Evolutionary conservation across 1,284 basidiomycete genomes (phyloP), one percentile per base, ranked within the genome.

Genomic region (Limonomyces culmigenus): DNA sequence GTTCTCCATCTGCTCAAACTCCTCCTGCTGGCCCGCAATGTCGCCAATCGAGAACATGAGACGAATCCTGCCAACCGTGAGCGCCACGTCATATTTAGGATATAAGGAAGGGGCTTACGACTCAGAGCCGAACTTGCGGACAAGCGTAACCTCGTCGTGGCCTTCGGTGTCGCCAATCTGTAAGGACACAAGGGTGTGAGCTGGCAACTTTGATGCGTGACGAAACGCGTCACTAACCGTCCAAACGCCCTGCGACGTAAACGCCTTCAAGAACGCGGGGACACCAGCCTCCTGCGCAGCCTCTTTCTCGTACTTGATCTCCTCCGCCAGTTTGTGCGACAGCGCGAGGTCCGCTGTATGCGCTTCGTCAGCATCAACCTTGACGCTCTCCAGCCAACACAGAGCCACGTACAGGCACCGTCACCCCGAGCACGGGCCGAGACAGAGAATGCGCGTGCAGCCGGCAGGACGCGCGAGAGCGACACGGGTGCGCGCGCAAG

Each of bases 61-160:
- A 15, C 77, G 77, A 50, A 89, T 69, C 44, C 81, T 85, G 33
- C 18, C 36, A 19, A 25, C n/a, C 8, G 23, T 8, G n/a, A n/a
- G n/a, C 23, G 23, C 8, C 23, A 8, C n/a, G n/a, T 27, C 23
- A 27, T n/a, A n/a, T n/a, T n/a, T n/a, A n/a, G n/a, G n/a, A n/a
- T n/a, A 21, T 23, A 40, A 13, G 32, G 25, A 18, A 34, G 40
- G 30, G n/a, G 65, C 79, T 40, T 47, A 91, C 87, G 62, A 70
- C 60, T 98, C 92, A 51, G 88, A 89, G 43, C 89, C 92, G 53
- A 91, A 97, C 46, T 76, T 77, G 43, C 92, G 74, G 20, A 62
- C 65, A 21, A 98, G 58, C 15, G 69, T 61, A 25, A 97, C 73
- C 53, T 96, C 92, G 55, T 96, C 92, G 33, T 73, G 69, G 21